Conservation (phyloP, 1,139 yeast genomes). For the Yamadazyma sp. region DNA sequence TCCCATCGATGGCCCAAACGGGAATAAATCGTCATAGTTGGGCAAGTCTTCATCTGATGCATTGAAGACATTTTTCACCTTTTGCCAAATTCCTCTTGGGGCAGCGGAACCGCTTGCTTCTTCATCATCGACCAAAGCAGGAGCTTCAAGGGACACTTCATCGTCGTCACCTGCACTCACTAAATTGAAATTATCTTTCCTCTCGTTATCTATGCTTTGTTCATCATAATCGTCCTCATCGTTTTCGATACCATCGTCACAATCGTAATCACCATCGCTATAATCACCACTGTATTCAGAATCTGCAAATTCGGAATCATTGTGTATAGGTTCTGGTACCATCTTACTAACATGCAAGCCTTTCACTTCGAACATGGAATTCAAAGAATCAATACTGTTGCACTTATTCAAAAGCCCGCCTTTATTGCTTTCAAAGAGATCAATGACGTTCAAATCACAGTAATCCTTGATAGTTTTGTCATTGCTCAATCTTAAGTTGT, state of each 20-base stretch:
- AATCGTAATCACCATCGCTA: conserved; percentile 17
- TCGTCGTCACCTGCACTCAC: conserved; percentile 4
- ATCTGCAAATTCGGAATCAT: conserved; percentile 43
- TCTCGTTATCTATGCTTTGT: conserved; percentile 1
- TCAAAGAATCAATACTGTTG: conserved; percentile 34
- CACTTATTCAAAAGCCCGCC: conserved; percentile 9
- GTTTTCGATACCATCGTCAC: conserved; percentile 11
- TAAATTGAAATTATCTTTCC: conserved; percentile 1
- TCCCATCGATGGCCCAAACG: conserved; percentile 47
- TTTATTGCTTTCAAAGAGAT: conserved; percentile 35
- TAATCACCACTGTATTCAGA: conserved; percentile 29
- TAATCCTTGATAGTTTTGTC: conserved; percentile 55
- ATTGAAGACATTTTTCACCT: conserved; percentile 59
- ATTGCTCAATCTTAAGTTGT: conserved; percentile 53
- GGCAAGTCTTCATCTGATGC: conserved; percentile 55
- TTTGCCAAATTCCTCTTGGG: conserved; percentile 54
- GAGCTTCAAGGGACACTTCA: conserved; percentile 7
- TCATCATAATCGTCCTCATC: conserved; percentile 13
- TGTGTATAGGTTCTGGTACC: conserved; percentile 25
- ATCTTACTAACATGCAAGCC: conserved; percentile 46
- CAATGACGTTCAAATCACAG: conserved; percentile 68
- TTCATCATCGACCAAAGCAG: background rate
- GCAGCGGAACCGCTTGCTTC: conserved; percentile 5
- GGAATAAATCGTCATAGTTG: conserved; percentile 80
- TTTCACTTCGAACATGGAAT: conserved; percentile 38